phyloP scores from a whole-genome alignment of 164 flowering plant genomes.

The Houttuynia cordata region DNA sequence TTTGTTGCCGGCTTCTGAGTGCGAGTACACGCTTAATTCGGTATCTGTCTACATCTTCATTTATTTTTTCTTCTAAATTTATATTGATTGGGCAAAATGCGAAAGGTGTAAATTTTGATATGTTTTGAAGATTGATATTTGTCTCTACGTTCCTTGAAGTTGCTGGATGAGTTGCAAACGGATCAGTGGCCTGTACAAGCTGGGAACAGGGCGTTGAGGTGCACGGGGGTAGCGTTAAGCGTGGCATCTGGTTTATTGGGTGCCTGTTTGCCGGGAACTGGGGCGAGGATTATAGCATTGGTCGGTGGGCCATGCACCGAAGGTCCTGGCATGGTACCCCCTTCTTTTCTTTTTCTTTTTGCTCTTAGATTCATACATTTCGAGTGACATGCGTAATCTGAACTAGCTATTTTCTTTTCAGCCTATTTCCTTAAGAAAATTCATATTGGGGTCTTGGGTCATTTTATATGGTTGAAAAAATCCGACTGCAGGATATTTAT shows the following conservation, averaged over 20 bases:
- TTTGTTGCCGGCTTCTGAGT: slow-evolving; percentile 79
- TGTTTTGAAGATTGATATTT: too few species aligned
- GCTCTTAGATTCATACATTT: not conserved
- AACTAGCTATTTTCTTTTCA: too few species aligned
- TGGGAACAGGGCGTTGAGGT: slow-evolving; percentile 56
- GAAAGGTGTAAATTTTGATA: too few species aligned
- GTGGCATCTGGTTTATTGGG: slow-evolving; percentile 85
- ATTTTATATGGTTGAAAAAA: too few species aligned
- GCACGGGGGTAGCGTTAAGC: slow-evolving; percentile 92
- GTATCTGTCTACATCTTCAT: slow-evolving; percentile 20
- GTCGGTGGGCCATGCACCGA: slow-evolving; percentile 99
- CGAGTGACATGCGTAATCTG: not conserved
- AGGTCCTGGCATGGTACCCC: slow-evolving; percentile 87
- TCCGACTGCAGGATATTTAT: too few species aligned
- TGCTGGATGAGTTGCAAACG: slow-evolving; percentile 73
- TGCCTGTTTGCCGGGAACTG: slow-evolving; percentile 84
- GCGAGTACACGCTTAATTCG: slow-evolving; percentile 67
- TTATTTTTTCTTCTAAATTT: not conserved
- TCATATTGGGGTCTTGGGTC: too few species aligned
- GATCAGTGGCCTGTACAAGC: slow-evolving; percentile 91
- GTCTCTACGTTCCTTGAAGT: slow-evolving; percentile 21
- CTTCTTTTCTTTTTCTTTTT: not conserved
- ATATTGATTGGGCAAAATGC: not conserved
- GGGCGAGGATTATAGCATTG: slow-evolving; percentile 71
- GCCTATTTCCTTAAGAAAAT: too few species aligned